Evolutionary conservation across 2,329 filamentous ascomycete species (phyloP).

Genomic region (Aspergillus tanneri): DNA sequence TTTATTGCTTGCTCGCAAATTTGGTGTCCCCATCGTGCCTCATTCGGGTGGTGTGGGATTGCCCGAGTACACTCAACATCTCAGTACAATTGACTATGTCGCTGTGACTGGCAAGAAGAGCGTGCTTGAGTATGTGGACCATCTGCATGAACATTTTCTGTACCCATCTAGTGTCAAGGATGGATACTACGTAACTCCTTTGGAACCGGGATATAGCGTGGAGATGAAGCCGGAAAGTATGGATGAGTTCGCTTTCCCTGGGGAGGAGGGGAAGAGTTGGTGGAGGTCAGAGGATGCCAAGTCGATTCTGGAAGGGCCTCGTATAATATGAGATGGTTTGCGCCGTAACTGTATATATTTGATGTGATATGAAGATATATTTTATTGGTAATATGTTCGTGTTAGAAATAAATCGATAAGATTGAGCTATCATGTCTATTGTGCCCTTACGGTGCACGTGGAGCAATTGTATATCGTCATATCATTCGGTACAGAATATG

Average conservation of each 20-base stretch:
- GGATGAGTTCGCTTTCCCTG: slow-evolving; percentile 74
- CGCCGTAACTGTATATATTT: slow-evolving; percentile 1
- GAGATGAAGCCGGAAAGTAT: slow-evolving; percentile 91
- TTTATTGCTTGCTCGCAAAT: slow-evolving; percentile 69
- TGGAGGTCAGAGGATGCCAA: slow-evolving; percentile 80
- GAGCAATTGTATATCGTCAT: too few species aligned
- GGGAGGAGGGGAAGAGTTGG: slow-evolving; percentile 76
- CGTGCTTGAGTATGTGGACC: slow-evolving; percentile 87
- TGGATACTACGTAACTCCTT: slow-evolving; percentile 85
- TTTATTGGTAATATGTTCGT: slow-evolving; percentile 2
- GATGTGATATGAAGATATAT: background rate
- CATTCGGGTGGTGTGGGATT: slow-evolving; percentile 87
- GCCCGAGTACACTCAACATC: slow-evolving; percentile 90
- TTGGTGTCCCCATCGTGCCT: slow-evolving; percentile 77
- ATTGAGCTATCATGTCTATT: too few species aligned
- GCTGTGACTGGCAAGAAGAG: slow-evolving; percentile 77
- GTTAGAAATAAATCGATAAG: background rate
- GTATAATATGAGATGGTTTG: slow-evolving; percentile 25
- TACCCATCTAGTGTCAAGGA: slow-evolving; percentile 77
- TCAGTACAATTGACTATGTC: slow-evolving; percentile 91
- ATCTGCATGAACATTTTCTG: slow-evolving; percentile 89
- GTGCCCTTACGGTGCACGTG: too few species aligned
- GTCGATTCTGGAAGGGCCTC: slow-evolving; percentile 63
- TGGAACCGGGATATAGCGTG: slow-evolving; percentile 80
- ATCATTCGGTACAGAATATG: too few species aligned